These are phyloP conservation scores for Sporothrix luriei DNA, from an alignment of 2,329 filamentous ascomycete genomes.

Conservation along the genomic window DNA sequence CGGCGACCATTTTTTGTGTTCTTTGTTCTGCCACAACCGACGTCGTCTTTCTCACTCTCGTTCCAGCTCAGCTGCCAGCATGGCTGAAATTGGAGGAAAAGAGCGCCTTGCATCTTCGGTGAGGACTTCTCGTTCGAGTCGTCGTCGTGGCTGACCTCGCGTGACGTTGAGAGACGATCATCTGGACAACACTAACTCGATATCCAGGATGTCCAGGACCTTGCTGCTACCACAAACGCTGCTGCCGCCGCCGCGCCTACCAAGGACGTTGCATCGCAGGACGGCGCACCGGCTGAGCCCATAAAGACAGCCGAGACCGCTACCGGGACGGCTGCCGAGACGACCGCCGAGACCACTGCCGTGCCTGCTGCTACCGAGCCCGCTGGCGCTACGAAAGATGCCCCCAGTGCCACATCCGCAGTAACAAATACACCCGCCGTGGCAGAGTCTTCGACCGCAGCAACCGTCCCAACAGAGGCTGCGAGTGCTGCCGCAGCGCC, in stretches of 20 bases:
- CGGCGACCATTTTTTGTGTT: not conserved
- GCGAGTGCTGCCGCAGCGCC: not conserved
- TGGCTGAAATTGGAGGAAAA: slow-evolving; percentile 27
- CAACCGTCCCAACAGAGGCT: not conserved
- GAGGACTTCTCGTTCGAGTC: not conserved
- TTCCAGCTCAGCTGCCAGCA: slow-evolving; percentile 4
- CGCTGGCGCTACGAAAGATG: not conserved
- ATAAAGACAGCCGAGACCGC: not conserved
- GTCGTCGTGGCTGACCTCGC: no score
- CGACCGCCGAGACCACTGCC: not conserved
- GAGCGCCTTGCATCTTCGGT: slow-evolving; percentile 32
- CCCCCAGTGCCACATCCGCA: not conserved
- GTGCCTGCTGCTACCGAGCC: not conserved
- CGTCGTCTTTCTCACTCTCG: not conserved
- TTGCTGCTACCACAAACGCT: slow-evolving; percentile 1
- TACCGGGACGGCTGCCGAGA: not conserved
- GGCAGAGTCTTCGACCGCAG: not conserved
- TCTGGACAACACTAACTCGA: not conserved
- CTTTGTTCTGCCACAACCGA: not conserved
- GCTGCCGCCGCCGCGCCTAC: slow-evolving; percentile 27
- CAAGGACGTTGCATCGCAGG: not conserved
- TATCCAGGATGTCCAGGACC: slow-evolving; percentile 10
- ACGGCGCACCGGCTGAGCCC: not conserved
- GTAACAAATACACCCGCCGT: not conserved
- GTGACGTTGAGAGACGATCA: not conserved